These are phyloP conservation scores for Pestalotiopsis sp. DNA, from an alignment of 2,329 filamentous ascomycete genomes.

Conservation along the genomic window DNA sequence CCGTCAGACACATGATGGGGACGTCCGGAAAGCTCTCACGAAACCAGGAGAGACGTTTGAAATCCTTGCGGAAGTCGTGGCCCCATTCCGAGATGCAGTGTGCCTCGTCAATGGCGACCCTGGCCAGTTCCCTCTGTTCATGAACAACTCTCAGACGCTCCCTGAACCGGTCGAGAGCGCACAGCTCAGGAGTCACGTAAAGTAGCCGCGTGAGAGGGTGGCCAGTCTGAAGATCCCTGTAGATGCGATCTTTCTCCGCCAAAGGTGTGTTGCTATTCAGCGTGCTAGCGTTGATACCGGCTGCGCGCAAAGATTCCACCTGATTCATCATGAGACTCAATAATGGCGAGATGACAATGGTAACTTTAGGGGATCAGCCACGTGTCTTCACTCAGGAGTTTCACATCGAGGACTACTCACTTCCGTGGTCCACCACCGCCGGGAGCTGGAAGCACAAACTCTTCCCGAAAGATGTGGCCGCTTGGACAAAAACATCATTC, in stretches of 20 bases:
- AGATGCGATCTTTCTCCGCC: conserved; percentile 66
- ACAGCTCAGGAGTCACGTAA: conserved; percentile 92
- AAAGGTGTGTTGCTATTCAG: conserved; percentile 81
- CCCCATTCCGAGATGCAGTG: conserved; percentile 99
- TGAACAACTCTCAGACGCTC: conserved; percentile 73
- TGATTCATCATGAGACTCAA: conserved; percentile 96
- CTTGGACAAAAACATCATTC: conserved; percentile 91
- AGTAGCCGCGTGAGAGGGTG: conserved; percentile 82
- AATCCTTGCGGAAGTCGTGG: conserved; percentile 93
- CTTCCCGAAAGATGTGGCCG: conserved; percentile 88
- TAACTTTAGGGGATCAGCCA: conserved; percentile 55
- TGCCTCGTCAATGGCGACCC: conserved; percentile 90
- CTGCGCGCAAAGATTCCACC: conserved; percentile 74
- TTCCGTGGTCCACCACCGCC: conserved; percentile 83
- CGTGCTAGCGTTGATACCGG: conserved; percentile 78
- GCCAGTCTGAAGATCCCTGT: conserved; percentile 82
- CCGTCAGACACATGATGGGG: conserved; percentile 90
- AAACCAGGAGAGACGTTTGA: conserved; percentile 86
- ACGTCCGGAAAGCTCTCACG: conserved; percentile 79
- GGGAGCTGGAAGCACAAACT: conserved; percentile 92
- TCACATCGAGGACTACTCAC: conserved; percentile 49
- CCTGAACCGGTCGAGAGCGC: conserved; percentile 76
- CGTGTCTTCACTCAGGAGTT: conserved; percentile 20
- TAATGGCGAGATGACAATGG: conserved; percentile 86
- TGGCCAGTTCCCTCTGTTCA: conserved; percentile 79